A percentile compares a stretch with the other conserved stretches of the same genome.
Evolutionary conservation across 208 protist genomes (phyloP).

Genomic region (Naegleria fowleri): DNA sequence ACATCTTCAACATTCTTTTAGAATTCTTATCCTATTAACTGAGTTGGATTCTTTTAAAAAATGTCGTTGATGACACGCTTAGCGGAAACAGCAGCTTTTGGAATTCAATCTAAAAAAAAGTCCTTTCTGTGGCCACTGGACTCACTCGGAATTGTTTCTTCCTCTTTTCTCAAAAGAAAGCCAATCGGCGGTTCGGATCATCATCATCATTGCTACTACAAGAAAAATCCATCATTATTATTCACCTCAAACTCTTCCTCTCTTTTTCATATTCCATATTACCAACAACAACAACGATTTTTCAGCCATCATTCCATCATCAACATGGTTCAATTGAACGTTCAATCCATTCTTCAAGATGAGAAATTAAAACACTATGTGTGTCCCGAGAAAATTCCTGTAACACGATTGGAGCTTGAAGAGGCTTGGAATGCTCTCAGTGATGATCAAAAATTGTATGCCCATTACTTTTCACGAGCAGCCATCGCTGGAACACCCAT

Average conservation of each 20-base stretch:
- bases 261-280: too few species aligned
- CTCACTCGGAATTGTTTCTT: too few species aligned
- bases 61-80: too few species aligned
- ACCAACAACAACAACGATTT: not conserved
- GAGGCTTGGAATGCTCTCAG: slow-evolving; percentile 66
- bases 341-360: not conserved
- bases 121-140: too few species aligned
- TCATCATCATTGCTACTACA: not conserved
- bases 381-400: slow-evolving; percentile 59
- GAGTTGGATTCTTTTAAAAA: too few species aligned
- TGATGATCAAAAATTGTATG: slow-evolving; percentile 62
- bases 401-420: slow-evolving; percentile 55
- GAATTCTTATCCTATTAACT: too few species aligned
- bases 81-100: too few species aligned
- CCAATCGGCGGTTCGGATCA: too few species aligned
- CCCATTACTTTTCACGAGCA: slow-evolving; percentile 62
- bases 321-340: not conserved
- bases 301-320: not conserved
- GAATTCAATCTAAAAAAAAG: too few species aligned
- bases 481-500: slow-evolving; percentile 55
- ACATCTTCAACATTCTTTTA: too few species aligned
- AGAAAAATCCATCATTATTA: not conserved
- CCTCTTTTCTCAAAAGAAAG: too few species aligned
- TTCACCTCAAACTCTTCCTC: too few species aligned
- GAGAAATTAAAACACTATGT: slow-evolving; percentile 38